Evolutionary conservation across 495 filamentous ascomycete genomes (phyloP).

Genomic region (Hamigera avellanea): DNA sequence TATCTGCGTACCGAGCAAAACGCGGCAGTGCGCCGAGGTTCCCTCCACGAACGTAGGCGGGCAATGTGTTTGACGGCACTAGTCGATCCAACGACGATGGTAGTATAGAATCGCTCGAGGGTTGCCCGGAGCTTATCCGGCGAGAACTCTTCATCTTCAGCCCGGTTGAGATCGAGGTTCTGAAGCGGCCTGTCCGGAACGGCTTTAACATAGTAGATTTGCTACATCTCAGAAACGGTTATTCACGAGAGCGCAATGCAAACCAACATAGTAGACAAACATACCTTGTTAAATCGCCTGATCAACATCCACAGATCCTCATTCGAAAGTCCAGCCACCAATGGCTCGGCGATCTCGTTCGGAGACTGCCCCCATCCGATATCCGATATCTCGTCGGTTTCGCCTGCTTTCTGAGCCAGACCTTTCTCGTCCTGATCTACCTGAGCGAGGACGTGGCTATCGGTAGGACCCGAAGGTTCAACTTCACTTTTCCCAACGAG

Average conservation of each 20-base stretch:
- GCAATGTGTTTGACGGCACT: slow-evolving; percentile 60
- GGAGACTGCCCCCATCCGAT: slow-evolving; percentile 63
- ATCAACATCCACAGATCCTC: slow-evolving; percentile 76
- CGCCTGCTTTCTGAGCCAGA: slow-evolving; percentile 31
- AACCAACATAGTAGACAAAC: neutral
- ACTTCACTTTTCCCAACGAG: no score
- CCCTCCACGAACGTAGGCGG: slow-evolving; percentile 70
- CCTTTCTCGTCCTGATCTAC: slow-evolving; percentile 37
- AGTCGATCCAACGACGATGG: slow-evolving; percentile 56
- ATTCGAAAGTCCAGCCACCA: slow-evolving; percentile 67
- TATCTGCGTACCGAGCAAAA: slow-evolving; percentile 52
- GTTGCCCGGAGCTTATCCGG: slow-evolving; percentile 75
- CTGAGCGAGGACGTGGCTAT: slow-evolving; percentile 37
- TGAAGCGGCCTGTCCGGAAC: slow-evolving; percentile 38
- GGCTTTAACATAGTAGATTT: slow-evolving; percentile 82
- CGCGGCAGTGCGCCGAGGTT: slow-evolving; percentile 52
- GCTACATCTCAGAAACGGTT: slow-evolving; percentile 34
- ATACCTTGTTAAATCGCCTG: slow-evolving; percentile 74
- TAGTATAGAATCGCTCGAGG: slow-evolving; percentile 75
- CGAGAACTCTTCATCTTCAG: slow-evolving; percentile 75
- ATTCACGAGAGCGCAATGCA: slow-evolving; percentile 1
- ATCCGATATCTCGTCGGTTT: slow-evolving; percentile 43
- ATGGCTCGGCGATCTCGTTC: slow-evolving; percentile 42
- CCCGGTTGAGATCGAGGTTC: slow-evolving; percentile 69
- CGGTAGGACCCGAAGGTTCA: slow-evolving; percentile 20